Conservation (phyloP, 1,139 yeast species). For the Diutina pseudorugosa region DNA sequence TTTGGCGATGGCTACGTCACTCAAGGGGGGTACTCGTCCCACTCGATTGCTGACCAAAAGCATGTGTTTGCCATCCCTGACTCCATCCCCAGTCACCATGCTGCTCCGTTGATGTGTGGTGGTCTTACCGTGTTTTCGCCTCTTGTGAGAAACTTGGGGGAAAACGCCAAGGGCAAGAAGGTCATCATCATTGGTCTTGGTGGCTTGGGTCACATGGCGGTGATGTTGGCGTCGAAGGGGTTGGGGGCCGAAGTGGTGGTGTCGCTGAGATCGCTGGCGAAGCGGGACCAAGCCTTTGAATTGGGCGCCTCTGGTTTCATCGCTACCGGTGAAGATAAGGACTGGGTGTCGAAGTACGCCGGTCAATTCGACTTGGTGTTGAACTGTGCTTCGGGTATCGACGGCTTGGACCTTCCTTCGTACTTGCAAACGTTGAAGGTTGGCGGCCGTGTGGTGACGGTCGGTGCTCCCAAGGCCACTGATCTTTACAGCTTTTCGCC, state of each 20-base stretch:
- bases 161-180: conserved; percentile 6
- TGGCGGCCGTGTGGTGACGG: background rate
- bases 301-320: background rate
- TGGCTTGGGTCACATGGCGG: conserved; percentile 3
- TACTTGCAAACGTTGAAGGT: background rate
- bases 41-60: background rate
- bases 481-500: background rate
- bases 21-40: conserved; percentile 3
- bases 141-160: background rate
- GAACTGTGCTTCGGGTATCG: conserved; percentile 6
- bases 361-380: conserved; percentile 1
- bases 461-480: background rate
- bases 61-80: background rate
- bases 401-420: conserved; percentile 6
- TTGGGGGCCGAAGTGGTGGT: conserved; percentile 1
- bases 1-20: conserved; percentile 5
- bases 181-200: conserved; percentile 2
- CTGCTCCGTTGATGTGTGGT: conserved; percentile 4
- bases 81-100: background rate
- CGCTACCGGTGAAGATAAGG: background rate
- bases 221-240: background rate
- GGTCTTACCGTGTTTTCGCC: conserved; percentile 4
- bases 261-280: background rate
- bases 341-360: background rate
- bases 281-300: background rate